A percentile compares a stretch with the other conserved stretches of the same genome.
phyloP scores from a whole-genome alignment of 2,329 filamentous ascomycete species.

The Pseudogymnoascus sp. region DNA sequence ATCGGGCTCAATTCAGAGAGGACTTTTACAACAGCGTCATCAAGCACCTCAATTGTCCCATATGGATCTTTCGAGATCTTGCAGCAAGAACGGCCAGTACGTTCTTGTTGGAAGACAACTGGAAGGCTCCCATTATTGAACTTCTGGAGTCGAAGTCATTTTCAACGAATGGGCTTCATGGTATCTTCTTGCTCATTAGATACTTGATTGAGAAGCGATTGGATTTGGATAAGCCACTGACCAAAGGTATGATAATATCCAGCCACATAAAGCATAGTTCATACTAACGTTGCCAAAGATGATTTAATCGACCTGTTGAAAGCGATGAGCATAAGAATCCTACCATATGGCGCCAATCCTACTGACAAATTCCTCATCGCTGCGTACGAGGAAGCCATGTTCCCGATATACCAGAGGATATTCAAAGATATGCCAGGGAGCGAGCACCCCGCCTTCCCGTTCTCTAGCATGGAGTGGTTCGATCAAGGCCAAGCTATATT shows the following conservation, averaged over 20 bases:
- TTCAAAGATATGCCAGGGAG: not conserved
- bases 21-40: constrained; percentile 53
- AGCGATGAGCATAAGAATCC: constrained; percentile 4
- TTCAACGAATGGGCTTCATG: constrained; percentile 50
- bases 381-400: constrained; percentile 30
- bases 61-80: constrained; percentile 79
- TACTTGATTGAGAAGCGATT: constrained; percentile 49
- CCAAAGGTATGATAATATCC: constrained; percentile 32
- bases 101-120: constrained; percentile 47
- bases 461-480: not conserved
- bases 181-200: constrained; percentile 48
- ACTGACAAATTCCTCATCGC: constrained; percentile 16
- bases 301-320: constrained; percentile 15
- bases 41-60: constrained; percentile 57
- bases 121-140: constrained; percentile 36
- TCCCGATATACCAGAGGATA: constrained; percentile 19
- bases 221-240: constrained; percentile 38
- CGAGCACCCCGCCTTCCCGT: not conserved
- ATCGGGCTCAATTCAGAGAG: constrained; percentile 35
- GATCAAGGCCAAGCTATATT: constrained; percentile 27
- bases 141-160: constrained; percentile 22
- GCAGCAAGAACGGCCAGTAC: constrained; percentile 66
- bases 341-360: not conserved
- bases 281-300: constrained; percentile 23
- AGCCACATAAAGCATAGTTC: not conserved